These are phyloP conservation scores for Populus simonii DNA, from an alignment of 345 rosid species.

Conservation along the genomic window DNA sequence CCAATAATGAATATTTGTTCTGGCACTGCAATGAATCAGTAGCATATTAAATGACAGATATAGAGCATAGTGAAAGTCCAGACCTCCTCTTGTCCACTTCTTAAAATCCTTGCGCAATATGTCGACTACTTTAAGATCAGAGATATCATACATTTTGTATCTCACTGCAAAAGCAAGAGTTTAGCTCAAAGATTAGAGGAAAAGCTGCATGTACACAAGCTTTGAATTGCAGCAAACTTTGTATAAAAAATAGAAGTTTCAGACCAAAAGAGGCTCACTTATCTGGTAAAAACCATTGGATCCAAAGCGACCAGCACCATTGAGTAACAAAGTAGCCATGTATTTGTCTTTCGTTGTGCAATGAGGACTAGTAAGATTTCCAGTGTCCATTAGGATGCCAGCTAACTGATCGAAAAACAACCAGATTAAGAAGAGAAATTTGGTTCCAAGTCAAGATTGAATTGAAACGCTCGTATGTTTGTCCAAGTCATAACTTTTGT, in stretches of 20 bases:
- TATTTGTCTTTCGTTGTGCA: slow-evolving; percentile 52
- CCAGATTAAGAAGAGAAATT: background rate
- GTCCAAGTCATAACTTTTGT: background rate
- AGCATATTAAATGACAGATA: background rate
- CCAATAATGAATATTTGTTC: background rate
- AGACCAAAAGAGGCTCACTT: slow-evolving; percentile 29
- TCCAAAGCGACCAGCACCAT: slow-evolving; percentile 65
- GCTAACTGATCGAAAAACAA: slow-evolving; percentile 37
- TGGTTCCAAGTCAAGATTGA: background rate
- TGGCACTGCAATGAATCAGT: background rate
- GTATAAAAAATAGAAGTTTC: background rate
- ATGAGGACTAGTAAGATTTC: slow-evolving; percentile 36
- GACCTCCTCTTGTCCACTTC: slow-evolving; percentile 61
- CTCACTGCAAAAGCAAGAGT: slow-evolving; percentile 42
- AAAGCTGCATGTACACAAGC: background rate
- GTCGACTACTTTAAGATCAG: slow-evolving; percentile 39
- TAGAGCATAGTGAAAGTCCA: slow-evolving; percentile 18
- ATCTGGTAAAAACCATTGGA: slow-evolving; percentile 54
- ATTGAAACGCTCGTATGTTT: background rate
- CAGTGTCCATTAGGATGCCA: slow-evolving; percentile 55
- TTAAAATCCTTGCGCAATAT: slow-evolving; percentile 58
- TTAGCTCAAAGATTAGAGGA: slow-evolving; percentile 15
- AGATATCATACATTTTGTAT: slow-evolving; percentile 47
- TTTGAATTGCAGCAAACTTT: background rate
- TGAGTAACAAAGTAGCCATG: slow-evolving; percentile 52